phyloP scores from a whole-genome alignment of 2,329 filamentous ascomycete genomes.

The Parasarocladium wereldwijsianum region DNA sequence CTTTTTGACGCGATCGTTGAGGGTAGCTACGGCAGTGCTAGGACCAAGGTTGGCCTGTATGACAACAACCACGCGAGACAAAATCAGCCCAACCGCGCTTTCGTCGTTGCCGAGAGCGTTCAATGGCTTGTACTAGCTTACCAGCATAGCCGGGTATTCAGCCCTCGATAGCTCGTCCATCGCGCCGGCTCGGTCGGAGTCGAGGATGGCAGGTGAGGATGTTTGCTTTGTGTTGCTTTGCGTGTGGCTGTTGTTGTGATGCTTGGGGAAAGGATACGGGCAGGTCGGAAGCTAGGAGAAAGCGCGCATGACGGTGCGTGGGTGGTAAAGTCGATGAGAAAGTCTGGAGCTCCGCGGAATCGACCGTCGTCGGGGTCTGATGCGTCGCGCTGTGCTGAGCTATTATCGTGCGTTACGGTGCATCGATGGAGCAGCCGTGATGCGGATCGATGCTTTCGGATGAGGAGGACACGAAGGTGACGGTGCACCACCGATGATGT shows the following conservation, averaged over 20 bases:
- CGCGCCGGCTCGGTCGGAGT: too few relatives aligned
- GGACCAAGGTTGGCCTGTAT: slow-evolving; percentile 72
- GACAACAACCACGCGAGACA: too few relatives aligned
- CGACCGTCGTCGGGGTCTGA: too few relatives aligned
- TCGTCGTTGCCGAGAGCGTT: slow-evolving; percentile 7
- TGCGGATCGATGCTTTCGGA: too few relatives aligned
- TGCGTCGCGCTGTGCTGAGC: too few relatives aligned
- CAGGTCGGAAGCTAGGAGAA: slow-evolving; percentile 1
- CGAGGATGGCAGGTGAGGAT: not conserved
- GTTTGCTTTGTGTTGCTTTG: not conserved
- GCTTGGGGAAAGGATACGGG: not conserved
- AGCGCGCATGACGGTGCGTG: slow-evolving; percentile 4
- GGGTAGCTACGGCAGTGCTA: slow-evolving; percentile 61
- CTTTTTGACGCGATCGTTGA: slow-evolving; percentile 77
- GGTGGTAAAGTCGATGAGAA: too few relatives aligned
- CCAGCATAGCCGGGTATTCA: slow-evolving; percentile 91
- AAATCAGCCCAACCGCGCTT: too few relatives aligned
- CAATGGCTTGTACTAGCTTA: slow-evolving; percentile 29
- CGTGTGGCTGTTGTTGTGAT: not conserved
- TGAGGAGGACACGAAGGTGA: too few relatives aligned
- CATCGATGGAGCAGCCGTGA: too few relatives aligned
- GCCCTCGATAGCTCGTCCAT: slow-evolving; percentile 70
- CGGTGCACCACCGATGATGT: too few relatives aligned
- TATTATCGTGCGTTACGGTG: too few relatives aligned
- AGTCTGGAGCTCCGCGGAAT: too few relatives aligned